Evolutionary conservation across 306 rosid species (phyloP).

Genomic region (Quercus suber): DNA sequence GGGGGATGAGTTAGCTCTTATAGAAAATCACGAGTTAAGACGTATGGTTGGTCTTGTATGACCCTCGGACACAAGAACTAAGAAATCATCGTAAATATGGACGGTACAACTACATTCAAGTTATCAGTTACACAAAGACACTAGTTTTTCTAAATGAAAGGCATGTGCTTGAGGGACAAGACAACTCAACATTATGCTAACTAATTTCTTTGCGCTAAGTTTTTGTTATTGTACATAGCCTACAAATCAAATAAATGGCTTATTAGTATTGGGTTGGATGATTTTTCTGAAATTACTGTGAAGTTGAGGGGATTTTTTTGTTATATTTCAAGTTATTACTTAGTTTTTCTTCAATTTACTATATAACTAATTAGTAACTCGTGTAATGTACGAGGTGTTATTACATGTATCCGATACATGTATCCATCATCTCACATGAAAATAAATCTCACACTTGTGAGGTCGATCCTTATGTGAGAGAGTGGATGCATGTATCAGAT

Average conservation of each 20-base stretch:
- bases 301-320: not conserved
- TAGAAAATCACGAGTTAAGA: too few species aligned
- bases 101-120: not conserved
- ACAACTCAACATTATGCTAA: too few species aligned
- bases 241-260: not conserved
- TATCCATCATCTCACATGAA: too few species aligned
- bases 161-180: not conserved
- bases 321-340: not conserved
- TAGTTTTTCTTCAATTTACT: too few species aligned
- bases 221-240: not conserved
- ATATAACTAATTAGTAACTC: too few species aligned
- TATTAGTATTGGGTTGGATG: not conserved
- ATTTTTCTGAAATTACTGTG: not conserved
- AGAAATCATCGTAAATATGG: not conserved
- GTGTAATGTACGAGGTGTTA: too few species aligned
- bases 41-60: not conserved
- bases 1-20: not conserved
- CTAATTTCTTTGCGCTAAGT: too few species aligned
- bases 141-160: not conserved
- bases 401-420: too few species aligned
- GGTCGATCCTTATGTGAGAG: too few species aligned
- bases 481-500: too few species aligned
- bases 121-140: not conserved
- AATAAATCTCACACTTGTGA: too few species aligned
- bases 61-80: not conserved